Conservation (phyloP, 768 basidiomycete genomes). For the Tulasnella sp. region DNA sequence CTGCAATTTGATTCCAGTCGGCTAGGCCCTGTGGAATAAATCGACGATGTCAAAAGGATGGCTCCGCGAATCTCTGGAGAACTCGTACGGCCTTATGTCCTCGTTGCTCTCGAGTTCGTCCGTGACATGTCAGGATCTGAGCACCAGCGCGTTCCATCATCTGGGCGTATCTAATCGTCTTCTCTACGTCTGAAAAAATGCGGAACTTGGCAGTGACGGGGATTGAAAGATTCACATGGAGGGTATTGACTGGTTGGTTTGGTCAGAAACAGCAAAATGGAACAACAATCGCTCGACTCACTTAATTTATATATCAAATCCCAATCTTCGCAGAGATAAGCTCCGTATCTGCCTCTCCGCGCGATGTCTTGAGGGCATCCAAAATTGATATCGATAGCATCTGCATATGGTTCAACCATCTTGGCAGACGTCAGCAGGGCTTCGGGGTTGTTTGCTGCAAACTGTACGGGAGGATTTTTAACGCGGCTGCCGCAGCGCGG, state of each 20-base stretch:
- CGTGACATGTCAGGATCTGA: constrained; percentile 92
- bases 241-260: constrained; percentile 61
- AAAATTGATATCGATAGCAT: constrained; percentile 92
- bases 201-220: constrained; percentile 97
- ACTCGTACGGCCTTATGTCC: constrained; percentile 66
- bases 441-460: constrained; percentile 87
- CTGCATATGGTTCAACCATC: constrained; percentile 71
- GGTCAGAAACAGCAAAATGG: neutral
- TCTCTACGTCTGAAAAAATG: constrained; percentile 76
- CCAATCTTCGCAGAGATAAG: constrained; percentile 95
- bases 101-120: constrained; percentile 84
- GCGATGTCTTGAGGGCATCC: constrained; percentile 97
- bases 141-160: constrained; percentile 96
- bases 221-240: constrained; percentile 78
- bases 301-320: constrained; percentile 77
- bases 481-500: neutral
- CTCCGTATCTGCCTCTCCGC: constrained; percentile 76
- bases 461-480: constrained; percentile 41
- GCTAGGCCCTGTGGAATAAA: constrained; percentile 61
- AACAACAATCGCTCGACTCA: constrained; percentile 35
- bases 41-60: neutral
- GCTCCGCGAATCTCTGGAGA: neutral
- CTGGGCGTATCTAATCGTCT: constrained; percentile 88
- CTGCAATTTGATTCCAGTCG: constrained; percentile 83
- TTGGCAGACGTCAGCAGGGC: constrained; percentile 72